phyloP scores from a whole-genome alignment of 306 rosid species.

The Malus asiatica region DNA sequence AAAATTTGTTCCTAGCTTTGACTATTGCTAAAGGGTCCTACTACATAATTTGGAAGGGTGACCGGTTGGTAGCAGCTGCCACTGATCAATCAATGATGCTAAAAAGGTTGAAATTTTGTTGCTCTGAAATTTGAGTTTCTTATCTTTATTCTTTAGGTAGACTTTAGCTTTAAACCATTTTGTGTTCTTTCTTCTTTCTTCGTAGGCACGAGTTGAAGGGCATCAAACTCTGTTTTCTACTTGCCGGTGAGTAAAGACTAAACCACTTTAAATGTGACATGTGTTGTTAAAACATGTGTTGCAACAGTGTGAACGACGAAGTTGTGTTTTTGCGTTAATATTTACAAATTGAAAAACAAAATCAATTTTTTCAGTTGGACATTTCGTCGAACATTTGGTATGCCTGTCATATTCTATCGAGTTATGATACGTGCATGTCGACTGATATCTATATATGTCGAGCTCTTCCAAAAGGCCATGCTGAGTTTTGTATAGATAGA shows the following conservation, averaged over 20 bases:
- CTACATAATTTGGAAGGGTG: not conserved
- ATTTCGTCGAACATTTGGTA: too few relatives aligned
- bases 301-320: not conserved
- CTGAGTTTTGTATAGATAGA: not conserved
- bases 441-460: too few relatives aligned
- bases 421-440: not conserved
- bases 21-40: not conserved
- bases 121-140: not conserved
- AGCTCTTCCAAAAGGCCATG: not conserved
- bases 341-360: not conserved
- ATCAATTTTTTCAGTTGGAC: not conserved
- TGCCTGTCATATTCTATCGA: too few relatives aligned
- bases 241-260: not conserved
- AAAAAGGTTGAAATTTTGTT: not conserved
- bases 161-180: not conserved
- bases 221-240: not conserved
- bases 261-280: too few relatives aligned
- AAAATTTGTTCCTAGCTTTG: not conserved
- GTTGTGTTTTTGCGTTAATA: too few relatives aligned
- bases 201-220: not conserved
- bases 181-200: not conserved
- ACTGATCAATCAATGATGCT: not conserved
- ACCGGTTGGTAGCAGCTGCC: not conserved
- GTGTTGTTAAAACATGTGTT: not conserved
- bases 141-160: not conserved